Conservation (phyloP, 2,329 filamentous ascomycete genomes). For the Tolypocladium paradoxum region DNA sequence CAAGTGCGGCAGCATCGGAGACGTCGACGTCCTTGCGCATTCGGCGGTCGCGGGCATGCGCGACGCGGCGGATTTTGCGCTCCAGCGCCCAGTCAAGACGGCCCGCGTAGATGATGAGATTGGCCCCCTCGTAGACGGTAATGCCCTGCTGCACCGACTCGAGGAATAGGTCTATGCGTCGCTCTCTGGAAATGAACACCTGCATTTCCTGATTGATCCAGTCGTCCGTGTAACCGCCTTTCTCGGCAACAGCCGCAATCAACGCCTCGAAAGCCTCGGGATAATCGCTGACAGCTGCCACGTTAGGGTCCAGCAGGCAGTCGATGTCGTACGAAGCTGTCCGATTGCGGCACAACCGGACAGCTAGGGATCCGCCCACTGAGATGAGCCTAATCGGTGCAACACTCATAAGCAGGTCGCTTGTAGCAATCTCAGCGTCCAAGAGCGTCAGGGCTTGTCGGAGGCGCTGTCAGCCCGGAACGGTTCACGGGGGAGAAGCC, state of each 20-base stretch:
- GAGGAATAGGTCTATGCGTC: slow-evolving; percentile 11
- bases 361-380: slow-evolving; percentile 12
- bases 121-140: slow-evolving; percentile 9
- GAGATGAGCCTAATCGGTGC: slow-evolving; percentile 15
- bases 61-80: slow-evolving; percentile 13
- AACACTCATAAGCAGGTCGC: slow-evolving; percentile 14
- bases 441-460: slow-evolving; percentile 9
- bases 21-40: slow-evolving; percentile 5
- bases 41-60: slow-evolving; percentile 2
- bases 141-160: slow-evolving; percentile 13
- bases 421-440: slow-evolving; percentile 11
- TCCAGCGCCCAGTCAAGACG: slow-evolving; percentile 15
- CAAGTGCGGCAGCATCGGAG: slow-evolving; percentile 7
- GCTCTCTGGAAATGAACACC: slow-evolving; percentile 8
- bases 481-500: background rate
- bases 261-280: slow-evolving; percentile 7
- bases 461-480: background rate
- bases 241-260: slow-evolving; percentile 5
- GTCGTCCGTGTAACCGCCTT: slow-evolving; percentile 2
- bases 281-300: slow-evolving; percentile 11
- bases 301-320: slow-evolving; percentile 14
- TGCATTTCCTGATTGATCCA: slow-evolving; percentile 15
- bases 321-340: slow-evolving; percentile 13
- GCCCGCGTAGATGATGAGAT: slow-evolving; percentile 13
- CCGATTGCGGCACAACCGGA: slow-evolving; percentile 11